phyloP scores from a whole-genome alignment of 2,329 filamentous ascomycete genomes.

The Lachnellula subtilissima region DNA sequence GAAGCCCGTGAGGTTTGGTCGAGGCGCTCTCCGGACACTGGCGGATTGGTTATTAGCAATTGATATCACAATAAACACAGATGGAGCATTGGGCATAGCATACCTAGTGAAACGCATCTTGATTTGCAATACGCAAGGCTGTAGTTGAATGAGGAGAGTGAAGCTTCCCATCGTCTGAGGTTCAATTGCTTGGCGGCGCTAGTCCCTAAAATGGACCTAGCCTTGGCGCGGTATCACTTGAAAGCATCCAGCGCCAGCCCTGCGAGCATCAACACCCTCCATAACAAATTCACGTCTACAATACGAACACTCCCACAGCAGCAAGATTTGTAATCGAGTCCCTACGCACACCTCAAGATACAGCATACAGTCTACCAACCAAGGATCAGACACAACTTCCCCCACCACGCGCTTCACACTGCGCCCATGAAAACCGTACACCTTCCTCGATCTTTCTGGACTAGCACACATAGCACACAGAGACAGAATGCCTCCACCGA shows the following conservation, averaged over 20 bases:
- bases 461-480: slow-evolving; percentile 29
- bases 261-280: not conserved
- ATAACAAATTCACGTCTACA: not conserved
- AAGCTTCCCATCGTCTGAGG: slow-evolving; percentile 4
- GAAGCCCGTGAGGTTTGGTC: slow-evolving; percentile 85
- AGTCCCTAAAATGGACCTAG: slow-evolving; percentile 5
- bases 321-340: not conserved
- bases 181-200: slow-evolving; percentile 8
- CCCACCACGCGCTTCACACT: slow-evolving; percentile 21
- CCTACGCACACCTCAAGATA: not conserved
- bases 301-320: not conserved
- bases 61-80: not conserved
- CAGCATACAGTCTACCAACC: not conserved
- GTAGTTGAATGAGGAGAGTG: slow-evolving; percentile 8
- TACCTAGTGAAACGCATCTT: slow-evolving; percentile 32
- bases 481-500: slow-evolving; percentile 32
- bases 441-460: slow-evolving; percentile 27
- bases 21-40: slow-evolving; percentile 32
- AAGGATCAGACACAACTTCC: not conserved
- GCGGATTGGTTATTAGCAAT: slow-evolving; percentile 12
- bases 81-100: not conserved
- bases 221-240: not conserved
- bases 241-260: not conserved
- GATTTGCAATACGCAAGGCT: slow-evolving; percentile 16
- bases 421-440: slow-evolving; percentile 32